Evolutionary conservation across 768 basidiomycete genomes (phyloP).

Genomic region (Kwoniella sp.): DNA sequence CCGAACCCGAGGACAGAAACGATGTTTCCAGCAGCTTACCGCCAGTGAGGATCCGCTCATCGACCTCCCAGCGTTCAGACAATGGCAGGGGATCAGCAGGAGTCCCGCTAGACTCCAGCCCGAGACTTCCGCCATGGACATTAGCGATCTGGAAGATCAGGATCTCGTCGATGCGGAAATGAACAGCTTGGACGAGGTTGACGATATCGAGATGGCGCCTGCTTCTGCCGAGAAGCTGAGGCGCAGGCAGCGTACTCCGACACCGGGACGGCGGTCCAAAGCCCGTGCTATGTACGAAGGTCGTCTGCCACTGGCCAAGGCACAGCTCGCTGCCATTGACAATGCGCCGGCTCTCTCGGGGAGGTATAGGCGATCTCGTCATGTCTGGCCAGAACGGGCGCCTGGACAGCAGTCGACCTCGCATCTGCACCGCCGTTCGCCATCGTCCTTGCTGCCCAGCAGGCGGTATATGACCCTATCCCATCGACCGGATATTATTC

Average conservation of each 20-base stretch:
- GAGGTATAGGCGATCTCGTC: neutral
- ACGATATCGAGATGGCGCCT: conserved; percentile 11
- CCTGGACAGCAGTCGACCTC: conserved; percentile 11
- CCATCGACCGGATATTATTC: conserved; percentile 1
- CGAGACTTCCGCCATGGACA: conserved; percentile 3
- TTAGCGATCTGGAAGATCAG: conserved; percentile 6
- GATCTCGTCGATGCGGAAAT: conserved; percentile 2
- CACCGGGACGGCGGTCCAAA: neutral
- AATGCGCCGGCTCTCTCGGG: neutral
- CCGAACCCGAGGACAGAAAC: conserved; percentile 9
- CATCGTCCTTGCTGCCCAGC: conserved; percentile 10
- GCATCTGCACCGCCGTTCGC: conserved; percentile 18
- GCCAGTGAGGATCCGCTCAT: conserved; percentile 15
- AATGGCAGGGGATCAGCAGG: neutral
- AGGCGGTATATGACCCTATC: conserved; percentile 6
- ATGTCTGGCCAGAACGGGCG: conserved; percentile 3
- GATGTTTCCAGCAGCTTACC: conserved; percentile 14
- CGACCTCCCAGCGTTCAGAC: conserved; percentile 3
- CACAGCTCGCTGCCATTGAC: neutral
- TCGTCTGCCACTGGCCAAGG: neutral
- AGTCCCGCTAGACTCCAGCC: neutral
- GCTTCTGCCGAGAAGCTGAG: neutral
- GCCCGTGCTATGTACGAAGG: conserved; percentile 1
- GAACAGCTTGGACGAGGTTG: neutral
- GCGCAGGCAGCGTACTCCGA: neutral